phyloP scores from a whole-genome alignment of 345 rosid species.

The Lepidium africanum region DNA sequence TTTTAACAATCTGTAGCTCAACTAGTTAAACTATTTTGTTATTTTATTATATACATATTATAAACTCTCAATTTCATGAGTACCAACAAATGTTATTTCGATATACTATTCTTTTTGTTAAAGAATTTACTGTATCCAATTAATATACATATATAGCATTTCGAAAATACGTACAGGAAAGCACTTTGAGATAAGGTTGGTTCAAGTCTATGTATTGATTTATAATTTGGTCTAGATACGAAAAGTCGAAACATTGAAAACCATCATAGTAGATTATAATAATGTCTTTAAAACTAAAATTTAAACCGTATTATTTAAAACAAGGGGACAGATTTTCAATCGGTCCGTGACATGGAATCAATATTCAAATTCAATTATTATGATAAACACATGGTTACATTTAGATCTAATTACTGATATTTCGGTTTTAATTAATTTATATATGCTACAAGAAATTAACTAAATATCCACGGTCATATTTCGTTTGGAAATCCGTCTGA shows the following conservation, averaged over 20 bases:
- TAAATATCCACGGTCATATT: no score
- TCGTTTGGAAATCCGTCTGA: no score
- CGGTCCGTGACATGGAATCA: not conserved
- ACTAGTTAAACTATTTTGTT: no score
- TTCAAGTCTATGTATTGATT: slow-evolving; percentile 5
- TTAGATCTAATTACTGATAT: not conserved
- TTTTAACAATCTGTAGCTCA: no score
- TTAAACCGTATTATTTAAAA: not conserved
- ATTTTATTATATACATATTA: no score
- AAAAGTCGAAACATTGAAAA: slow-evolving; percentile 15
- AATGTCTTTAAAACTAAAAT: not conserved
- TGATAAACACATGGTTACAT: not conserved
- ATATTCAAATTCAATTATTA: not conserved
- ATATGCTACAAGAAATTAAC: no score
- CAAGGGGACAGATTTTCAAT: not conserved
- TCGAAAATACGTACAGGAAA: slow-evolving; percentile 3
- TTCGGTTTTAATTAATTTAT: no score
- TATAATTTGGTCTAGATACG: not conserved
- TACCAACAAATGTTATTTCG: not conserved
- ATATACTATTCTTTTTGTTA: not conserved
- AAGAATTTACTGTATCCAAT: not conserved
- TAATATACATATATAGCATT: not conserved
- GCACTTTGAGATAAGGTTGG: slow-evolving; percentile 9
- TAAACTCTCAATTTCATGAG: not conserved
- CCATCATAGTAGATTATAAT: not conserved